Base-by-base conservation (phyloP, 169 alveolate species). In the Eimeria brunetti region DNA sequence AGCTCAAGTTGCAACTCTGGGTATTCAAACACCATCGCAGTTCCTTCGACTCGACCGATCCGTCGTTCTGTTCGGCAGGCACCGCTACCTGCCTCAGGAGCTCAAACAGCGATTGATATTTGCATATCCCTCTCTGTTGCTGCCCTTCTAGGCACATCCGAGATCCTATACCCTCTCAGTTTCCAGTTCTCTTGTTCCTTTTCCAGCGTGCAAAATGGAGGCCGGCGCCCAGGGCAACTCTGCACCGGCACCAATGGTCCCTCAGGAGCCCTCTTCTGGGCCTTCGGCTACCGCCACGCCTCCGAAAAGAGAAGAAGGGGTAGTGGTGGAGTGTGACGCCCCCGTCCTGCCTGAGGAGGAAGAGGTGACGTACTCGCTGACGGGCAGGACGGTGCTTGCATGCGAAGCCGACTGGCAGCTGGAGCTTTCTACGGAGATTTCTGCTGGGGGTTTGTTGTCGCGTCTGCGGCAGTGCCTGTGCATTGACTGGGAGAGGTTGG, bases 351-450 rank as follows among this genome's bases (percentile, higher is more conserved):
- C 67, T 33, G 58, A 8, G 53, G n/a, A 38, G n/a, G 30, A 20
- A 56, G 84, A 44, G 36, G 36, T 73, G 20, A 73, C 84, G n/a
- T 73, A 73, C 84, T 38, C 8, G 11, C 56, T 56, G 0, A 73
- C 58, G 84, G 84, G 84, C 8, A 73, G 9, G 84, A 69, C 5
- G 46, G 80, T 69, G 80, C 80, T 69, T 27, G 38, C 80, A 9
- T 30, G 46, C 80, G 80, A 12, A n/a, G 49, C 53, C 16, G 58
- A 73, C 58, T 73, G 51, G 84, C 56, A 73, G 18, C n/a, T 44
- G 53, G 9, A 20, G 8, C 49, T 11, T 20, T 38, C 5, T 44
- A 38, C 33, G 36, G 53, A 24, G 11, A 38, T 12, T 18, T 38
- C 49, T 0, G 58, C 84, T 24, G 16, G 16, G 11, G 33, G 53